Evolutionary conservation across 2,329 filamentous ascomycete genomes (phyloP), one percentile per base, ranked within the genome.

Genomic region (Pezicula carpinea): DNA sequence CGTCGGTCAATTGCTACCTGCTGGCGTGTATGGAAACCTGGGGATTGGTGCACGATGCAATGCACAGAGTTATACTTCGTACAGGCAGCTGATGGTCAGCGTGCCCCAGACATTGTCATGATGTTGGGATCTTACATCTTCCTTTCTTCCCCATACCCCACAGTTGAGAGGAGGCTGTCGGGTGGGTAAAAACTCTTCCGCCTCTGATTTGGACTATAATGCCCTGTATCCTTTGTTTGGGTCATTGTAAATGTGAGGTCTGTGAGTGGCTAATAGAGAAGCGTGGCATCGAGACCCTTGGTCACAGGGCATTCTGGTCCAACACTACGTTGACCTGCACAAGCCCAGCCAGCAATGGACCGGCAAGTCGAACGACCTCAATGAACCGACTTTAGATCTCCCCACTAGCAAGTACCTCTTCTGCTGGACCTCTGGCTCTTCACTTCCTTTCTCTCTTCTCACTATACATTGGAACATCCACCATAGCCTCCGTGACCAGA

Each of bases 81-180:
- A 15, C n/a, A 35, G 33, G 18, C 18, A 8, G 6, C 18, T 13
- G 5, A 35, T 15, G 33, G 33, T 35, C 33, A 35, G 33, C 33
- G 14, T 22, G 21, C 22, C 38, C 38, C 38, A 40, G 38, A 19
- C n/a, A 40, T 22, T 22, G 18, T 23, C 38, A 29, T 40, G 13
- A 15, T 40, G 38, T 40, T 40, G 11, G 38, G 38, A 19, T 19
- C 14, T 38, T 11, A 17, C 21, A 21, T 11, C 6, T 15, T 21
- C 10, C 13, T 29, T 29, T 11, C 13, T 40, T 23, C 38, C 43
- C 43, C 43, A 44, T 22, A 44, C 43, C 43, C 43, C 43, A 44
- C 43, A 44, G 26, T 15, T 23, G 15, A 10, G 38, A 26, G 11
- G n/a, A 31, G 26, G 15, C 15, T 18, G 26, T 17, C 14, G 22